phyloP scores from a whole-genome alignment of 805 yeast species.

The Candida orba region DNA sequence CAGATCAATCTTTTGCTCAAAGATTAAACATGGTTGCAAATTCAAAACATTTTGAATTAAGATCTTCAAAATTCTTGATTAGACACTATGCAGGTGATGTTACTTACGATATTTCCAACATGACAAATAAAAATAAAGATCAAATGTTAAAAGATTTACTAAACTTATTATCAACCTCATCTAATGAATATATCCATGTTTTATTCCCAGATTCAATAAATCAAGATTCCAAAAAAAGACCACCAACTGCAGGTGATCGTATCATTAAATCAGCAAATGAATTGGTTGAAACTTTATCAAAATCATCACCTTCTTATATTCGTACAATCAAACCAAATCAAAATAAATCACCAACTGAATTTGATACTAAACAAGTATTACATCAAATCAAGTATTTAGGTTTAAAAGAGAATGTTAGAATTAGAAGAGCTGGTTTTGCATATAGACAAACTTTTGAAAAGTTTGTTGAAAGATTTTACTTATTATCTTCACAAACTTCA shows the following conservation, averaged over 20 bases:
- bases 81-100: constrained; percentile 99
- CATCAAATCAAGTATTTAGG: constrained; percentile 96
- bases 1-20: constrained; percentile 93
- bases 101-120: constrained; percentile 76
- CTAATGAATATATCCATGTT: constrained; percentile 50
- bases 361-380: constrained; percentile 80
- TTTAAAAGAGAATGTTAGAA: constrained; percentile 91
- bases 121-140: constrained; percentile 97
- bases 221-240: constrained; percentile 67
- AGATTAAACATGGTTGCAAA: constrained; percentile 75
- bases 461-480: constrained; percentile 88
- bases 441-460: constrained; percentile 95
- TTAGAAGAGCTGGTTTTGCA: constrained; percentile 98
- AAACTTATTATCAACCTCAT: constrained; percentile 67
- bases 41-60: constrained; percentile 83
- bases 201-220: constrained; percentile 63
- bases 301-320: constrained; percentile 91
- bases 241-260: constrained; percentile 95
- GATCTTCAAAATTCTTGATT: constrained; percentile 80
- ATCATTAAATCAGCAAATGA: constrained; percentile 88
- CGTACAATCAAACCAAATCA: constrained; percentile 98
- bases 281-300: constrained; percentile 80
- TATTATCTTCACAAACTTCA: constrained; percentile 81
- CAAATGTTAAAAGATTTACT: constrained; percentile 83
- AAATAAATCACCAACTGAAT: constrained; percentile 83